These are phyloP conservation scores for sweet orange (Citrus sinensis) DNA, from an alignment of 345 rosid genomes.

Conservation along the genomic window DNA sequence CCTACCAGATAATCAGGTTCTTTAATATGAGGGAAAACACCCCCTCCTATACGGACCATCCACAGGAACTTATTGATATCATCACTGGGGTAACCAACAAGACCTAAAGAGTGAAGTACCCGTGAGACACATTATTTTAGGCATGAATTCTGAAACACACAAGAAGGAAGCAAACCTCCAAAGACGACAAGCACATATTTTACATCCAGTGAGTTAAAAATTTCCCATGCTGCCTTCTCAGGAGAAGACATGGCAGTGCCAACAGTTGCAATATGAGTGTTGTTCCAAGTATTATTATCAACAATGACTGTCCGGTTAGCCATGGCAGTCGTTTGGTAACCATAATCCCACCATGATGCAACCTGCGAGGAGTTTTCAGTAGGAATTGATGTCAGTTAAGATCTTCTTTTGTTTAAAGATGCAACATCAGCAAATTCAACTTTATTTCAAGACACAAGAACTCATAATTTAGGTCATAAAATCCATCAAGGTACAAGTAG, in stretches of 20 bases:
- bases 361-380: conserved; percentile 47
- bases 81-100: conserved; percentile 98
- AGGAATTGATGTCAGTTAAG: background rate
- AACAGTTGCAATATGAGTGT: conserved; percentile 98
- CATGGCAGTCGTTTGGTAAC: conserved; percentile 99
- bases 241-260: conserved; percentile 99
- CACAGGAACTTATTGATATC: conserved; percentile 97
- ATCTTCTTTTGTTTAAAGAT: conserved; percentile 4
- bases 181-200: conserved; percentile 97
- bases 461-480: background rate
- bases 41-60: conserved; percentile 99
- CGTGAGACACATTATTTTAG: conserved; percentile 24
- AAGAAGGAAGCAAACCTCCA: conserved; percentile 68
- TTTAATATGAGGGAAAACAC: conserved; percentile 95
- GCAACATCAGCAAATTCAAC: background rate
- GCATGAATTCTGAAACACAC: conserved; percentile 2
- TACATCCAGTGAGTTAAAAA: conserved; percentile 92
- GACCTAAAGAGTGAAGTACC: conserved; percentile 46
- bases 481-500: background rate
- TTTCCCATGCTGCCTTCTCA: conserved; percentile 99
- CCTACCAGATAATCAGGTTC: conserved; percentile 93
- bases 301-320: conserved; percentile 98
- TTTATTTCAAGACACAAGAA: background rate
- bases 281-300: conserved; percentile 98
- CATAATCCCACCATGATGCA: conserved; percentile 99